Base-by-base conservation (phyloP, 768 basidiomycete genomes). In the Psilocybe azurescens region DNA sequence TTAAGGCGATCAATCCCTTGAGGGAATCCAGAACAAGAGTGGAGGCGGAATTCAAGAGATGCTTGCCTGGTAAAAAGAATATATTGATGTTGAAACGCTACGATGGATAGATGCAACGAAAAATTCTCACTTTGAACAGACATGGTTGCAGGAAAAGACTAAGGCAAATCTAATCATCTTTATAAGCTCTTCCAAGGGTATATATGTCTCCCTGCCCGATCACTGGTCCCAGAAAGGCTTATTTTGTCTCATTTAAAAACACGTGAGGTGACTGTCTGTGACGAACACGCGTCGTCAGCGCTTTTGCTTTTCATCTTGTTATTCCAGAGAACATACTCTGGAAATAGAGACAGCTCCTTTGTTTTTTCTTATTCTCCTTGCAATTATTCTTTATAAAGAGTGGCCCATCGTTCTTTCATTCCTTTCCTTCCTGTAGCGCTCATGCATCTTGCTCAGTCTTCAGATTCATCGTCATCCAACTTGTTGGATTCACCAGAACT, bases 21-120 rank as follows among this genome's bases (percentile, higher is more conserved):
- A 97, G 86, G 0, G 93, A 89, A 70, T 96, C 91, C 55, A 88
- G 72, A 24, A 95, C 94, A 44, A 96, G 83, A 2, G 86, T 79
- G 38, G 84, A 76, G 1, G 94, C 81, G 3, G 81, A 71, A 75
- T 95, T 95, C 63, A 92, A 65, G 64, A 97, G 86, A 78, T 97
- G 95, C 69, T 97, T 95, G 61, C 74, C 78, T 79, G 33, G 14
- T 5, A 53, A 29, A 56, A 6, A 20, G 54, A 13, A 36, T 58
- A 28, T 10, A 16, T 18, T 60, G 14, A 53, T 29, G 24, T 24
- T 24, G 24, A 24, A 24, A 24, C 24, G 24, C 24, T 13, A 38
- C 14, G 55, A 46, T 13, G 52, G 50, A 55, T 39, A n/a, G 5
- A 11, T 32, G 28, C 9, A 32, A 36, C n/a, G 28, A 28, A 28